phyloP scores from a whole-genome alignment of 345 rosid genomes.

The Moricandia arvensis region DNA sequence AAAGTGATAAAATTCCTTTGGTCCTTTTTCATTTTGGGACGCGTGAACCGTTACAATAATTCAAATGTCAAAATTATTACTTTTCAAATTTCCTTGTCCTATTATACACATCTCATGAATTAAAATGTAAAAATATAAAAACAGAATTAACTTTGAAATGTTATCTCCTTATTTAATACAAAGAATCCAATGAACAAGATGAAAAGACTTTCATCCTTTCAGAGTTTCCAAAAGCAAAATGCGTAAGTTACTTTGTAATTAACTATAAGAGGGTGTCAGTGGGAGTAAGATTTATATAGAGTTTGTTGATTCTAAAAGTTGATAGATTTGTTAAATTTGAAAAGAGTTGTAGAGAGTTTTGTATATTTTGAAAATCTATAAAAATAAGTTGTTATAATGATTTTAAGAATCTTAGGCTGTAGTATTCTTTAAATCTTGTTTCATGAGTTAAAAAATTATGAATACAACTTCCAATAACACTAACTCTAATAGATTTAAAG shows the following conservation, averaged over 20 bases:
- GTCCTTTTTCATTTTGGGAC: conserved; percentile 14
- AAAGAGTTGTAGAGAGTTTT: no score
- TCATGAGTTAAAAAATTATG: no score
- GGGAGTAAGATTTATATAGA: no score
- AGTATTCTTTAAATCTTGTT: no score
- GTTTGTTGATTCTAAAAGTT: no score
- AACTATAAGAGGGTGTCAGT: no score
- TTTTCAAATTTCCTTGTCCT: neutral
- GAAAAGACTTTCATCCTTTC: conserved; percentile 10
- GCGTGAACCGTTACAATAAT: conserved; percentile 27
- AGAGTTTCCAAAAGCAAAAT: conserved; percentile 8
- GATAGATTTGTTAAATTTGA: no score
- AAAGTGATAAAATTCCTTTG: conserved; percentile 7
- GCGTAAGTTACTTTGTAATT: neutral
- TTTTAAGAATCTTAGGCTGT: no score
- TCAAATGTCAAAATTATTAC: conserved; percentile 19
- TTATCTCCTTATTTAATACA: neutral
- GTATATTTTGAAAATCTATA: no score
- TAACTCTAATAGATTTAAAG: no score
- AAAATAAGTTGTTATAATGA: no score
- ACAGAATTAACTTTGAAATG: neutral
- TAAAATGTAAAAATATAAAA: neutral
- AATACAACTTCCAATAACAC: no score
- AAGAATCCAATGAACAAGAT: conserved; percentile 33
- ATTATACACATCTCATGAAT: neutral